A percentile compares a stretch with the other conserved stretches of the same genome.
phyloP scores from a whole-genome alignment of 1,284 basidiomycete species.

The Ceratobasidium sp. region DNA sequence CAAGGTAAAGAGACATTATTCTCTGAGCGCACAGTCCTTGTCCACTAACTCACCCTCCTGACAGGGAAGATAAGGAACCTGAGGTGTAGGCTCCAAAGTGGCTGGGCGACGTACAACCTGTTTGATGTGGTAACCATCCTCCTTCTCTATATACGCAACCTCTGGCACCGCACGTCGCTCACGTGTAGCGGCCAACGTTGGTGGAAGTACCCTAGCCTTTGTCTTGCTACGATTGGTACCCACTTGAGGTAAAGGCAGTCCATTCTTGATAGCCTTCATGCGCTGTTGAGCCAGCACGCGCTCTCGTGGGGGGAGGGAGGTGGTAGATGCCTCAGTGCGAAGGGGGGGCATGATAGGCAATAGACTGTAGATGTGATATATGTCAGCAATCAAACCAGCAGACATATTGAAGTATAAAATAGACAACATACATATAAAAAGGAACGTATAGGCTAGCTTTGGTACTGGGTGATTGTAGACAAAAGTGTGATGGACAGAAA shows the following conservation, averaged over 20 bases:
- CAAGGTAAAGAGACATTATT: no score
- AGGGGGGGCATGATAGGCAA: constrained; percentile 2
- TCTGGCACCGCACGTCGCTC: background rate
- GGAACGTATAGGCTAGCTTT: no score
- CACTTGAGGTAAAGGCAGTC: background rate
- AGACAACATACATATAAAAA: background rate
- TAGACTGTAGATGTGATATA: no score
- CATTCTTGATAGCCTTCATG: background rate
- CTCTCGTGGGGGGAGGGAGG: constrained; percentile 14
- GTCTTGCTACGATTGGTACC: background rate
- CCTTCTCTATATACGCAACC: background rate
- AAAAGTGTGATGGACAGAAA: background rate
- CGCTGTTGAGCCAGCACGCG: background rate
- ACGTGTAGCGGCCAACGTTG: background rate
- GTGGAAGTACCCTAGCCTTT: background rate
- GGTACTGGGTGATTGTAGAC: no score
- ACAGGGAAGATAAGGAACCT: constrained; percentile 8
- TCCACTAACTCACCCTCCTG: constrained; percentile 5
- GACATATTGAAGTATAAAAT: no score
- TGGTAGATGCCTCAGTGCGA: background rate
- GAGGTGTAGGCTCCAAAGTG: background rate
- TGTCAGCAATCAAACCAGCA: no score
- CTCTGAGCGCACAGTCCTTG: no score
- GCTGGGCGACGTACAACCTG: background rate
- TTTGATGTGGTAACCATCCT: constrained; percentile 9